Evolutionary conservation across 768 basidiomycete species (phyloP).

Genomic region (Pholiota microspora): DNA sequence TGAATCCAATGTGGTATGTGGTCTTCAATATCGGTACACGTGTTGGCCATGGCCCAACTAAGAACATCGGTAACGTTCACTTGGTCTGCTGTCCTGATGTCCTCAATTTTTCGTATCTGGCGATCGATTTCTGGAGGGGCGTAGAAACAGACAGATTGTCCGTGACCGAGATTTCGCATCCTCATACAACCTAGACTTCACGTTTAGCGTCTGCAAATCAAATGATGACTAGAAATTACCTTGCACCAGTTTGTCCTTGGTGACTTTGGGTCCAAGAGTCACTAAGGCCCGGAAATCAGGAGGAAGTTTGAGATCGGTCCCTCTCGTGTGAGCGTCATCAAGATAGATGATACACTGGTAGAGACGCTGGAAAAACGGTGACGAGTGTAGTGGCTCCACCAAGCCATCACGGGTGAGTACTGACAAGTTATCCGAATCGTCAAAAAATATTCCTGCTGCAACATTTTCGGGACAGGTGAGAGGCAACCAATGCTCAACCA

Average conservation of each 20-base stretch:
- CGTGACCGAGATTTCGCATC: conserved; percentile 46
- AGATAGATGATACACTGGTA: conserved; percentile 45
- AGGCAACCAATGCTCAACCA: conserved; percentile 41
- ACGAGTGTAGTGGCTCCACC: conserved; percentile 33
- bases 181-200: conserved; percentile 58
- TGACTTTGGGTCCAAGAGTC: conserved; percentile 48
- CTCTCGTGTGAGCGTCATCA: conserved; percentile 52
- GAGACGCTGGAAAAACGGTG: conserved; percentile 33
- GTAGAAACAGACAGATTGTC: conserved; percentile 46
- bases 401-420: conserved; percentile 35
- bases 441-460: conserved; percentile 43
- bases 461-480: conserved; percentile 18
- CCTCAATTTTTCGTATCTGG: conserved; percentile 29
- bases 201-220: no score
- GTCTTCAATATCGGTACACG: conserved; percentile 40
- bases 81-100: neutral
- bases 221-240: conserved; percentile 30
- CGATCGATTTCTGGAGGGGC: conserved; percentile 40
- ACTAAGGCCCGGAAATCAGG: conserved; percentile 40
- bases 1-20: conserved; percentile 40
- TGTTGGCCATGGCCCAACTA: conserved; percentile 43
- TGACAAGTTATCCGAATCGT: conserved; percentile 32
- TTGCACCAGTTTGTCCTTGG: conserved; percentile 51
- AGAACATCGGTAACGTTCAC: conserved; percentile 30
- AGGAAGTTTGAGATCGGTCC: conserved; percentile 54